A percentile compares a stretch with the other conserved stretches of the same genome.
phyloP scores from a whole-genome alignment of 108 stramenopile genomes.

The Stephanodiscus minutulus region DNA sequence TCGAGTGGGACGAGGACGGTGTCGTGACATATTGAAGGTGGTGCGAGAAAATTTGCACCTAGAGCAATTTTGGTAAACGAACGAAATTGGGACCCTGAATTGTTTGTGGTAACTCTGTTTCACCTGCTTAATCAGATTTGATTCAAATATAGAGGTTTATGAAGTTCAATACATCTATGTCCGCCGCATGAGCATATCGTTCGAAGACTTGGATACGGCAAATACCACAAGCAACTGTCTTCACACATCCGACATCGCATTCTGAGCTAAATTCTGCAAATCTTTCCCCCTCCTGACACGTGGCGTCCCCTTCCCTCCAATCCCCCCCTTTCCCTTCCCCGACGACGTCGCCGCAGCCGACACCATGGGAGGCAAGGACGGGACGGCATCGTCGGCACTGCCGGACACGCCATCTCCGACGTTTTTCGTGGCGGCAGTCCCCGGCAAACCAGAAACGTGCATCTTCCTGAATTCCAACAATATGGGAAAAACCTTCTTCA shows the following conservation, averaged over 20 bases:
- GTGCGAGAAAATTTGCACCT: too few species aligned
- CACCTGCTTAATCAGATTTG: too few species aligned
- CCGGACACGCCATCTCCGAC: too few species aligned
- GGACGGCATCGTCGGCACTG: not conserved
- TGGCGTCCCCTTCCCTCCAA: conserved; percentile 1
- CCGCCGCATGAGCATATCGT: not conserved
- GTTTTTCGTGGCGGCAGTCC: not conserved
- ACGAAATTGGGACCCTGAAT: too few species aligned
- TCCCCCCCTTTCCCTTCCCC: conserved; percentile 4
- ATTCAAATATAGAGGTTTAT: not conserved
- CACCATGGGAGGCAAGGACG: conserved; percentile 2
- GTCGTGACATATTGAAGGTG: too few species aligned
- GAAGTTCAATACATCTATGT: not conserved
- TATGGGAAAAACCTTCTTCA: conserved; percentile 78
- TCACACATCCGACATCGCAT: not conserved
- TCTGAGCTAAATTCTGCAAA: conserved; percentile 8
- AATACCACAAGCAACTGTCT: too few species aligned
- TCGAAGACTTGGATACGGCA: too few species aligned
- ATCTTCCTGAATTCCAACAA: conserved; percentile 81
- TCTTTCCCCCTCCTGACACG: conserved; percentile 18
- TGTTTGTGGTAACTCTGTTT: too few species aligned
- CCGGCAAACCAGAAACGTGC: conserved; percentile 40
- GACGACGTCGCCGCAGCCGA: not conserved
- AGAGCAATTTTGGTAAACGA: too few species aligned
- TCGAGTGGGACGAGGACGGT: too few species aligned